phyloP scores from a whole-genome alignment of 192 early-diverging fungal species.

The Backusella sp. region DNA sequence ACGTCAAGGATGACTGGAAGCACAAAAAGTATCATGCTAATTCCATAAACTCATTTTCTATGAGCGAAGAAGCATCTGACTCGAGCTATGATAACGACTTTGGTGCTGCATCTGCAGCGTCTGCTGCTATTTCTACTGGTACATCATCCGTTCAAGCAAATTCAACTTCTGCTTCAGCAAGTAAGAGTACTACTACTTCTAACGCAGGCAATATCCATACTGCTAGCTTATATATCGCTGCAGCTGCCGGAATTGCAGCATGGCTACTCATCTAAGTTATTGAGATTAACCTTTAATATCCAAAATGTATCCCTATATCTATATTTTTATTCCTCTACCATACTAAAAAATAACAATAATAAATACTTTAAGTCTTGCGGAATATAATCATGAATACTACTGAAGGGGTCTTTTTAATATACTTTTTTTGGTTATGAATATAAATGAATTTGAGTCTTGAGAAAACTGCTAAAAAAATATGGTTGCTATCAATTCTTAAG shows the following conservation, averaged over 20 bases:
- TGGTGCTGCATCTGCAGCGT: background rate
- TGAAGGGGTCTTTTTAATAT: too few species aligned
- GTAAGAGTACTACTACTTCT: background rate
- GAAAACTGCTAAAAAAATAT: too few species aligned
- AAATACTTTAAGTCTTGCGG: background rate
- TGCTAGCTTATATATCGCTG: background rate
- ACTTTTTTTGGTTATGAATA: too few species aligned
- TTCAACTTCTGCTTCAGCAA: background rate
- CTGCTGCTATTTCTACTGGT: background rate
- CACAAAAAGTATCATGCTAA: background rate
- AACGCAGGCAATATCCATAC: background rate
- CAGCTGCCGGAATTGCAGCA: constrained; percentile 8
- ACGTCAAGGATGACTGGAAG: background rate
- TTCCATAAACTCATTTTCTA: background rate
- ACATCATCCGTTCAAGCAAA: background rate
- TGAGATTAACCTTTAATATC: background rate
- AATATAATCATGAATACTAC: too few species aligned
- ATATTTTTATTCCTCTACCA: background rate
- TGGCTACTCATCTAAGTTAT: constrained; percentile 11
- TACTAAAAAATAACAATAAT: background rate
- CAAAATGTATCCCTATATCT: background rate
- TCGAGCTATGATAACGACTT: background rate
- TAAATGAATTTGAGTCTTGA: too few species aligned
- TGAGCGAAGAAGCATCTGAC: background rate
- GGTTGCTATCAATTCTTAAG: too few species aligned